Conservation (phyloP, 306 rosid species). For the Dalbergia cochinchinensis region DNA sequence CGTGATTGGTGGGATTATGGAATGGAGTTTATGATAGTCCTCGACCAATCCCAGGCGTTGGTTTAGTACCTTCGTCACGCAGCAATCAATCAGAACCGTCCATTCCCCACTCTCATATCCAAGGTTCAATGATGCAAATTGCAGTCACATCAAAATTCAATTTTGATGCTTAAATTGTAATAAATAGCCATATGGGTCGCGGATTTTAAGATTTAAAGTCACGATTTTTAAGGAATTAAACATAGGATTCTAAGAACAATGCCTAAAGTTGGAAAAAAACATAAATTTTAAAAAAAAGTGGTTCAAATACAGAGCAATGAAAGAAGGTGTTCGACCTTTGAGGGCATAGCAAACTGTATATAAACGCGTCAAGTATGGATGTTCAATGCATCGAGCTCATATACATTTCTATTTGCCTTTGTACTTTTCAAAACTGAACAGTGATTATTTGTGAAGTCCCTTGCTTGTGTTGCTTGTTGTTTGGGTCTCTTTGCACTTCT, state of each 20-base stretch:
- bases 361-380: slow-evolving; percentile 40
- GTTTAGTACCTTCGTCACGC: slow-evolving; percentile 26
- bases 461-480: background rate
- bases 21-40: background rate
- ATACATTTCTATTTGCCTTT: slow-evolving; percentile 20
- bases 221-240: slow-evolving; percentile 37
- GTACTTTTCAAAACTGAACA: slow-evolving; percentile 18
- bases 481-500: background rate
- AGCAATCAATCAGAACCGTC: slow-evolving; percentile 47
- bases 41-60: slow-evolving; percentile 38
- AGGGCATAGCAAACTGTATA: slow-evolving; percentile 56
- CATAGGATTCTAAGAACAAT: slow-evolving; percentile 28
- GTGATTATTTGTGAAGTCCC: slow-evolving; percentile 27
- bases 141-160: background rate
- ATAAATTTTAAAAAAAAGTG: too few relatives aligned
- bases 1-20: too few relatives aligned
- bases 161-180: background rate
- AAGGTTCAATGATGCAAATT: slow-evolving; percentile 2
- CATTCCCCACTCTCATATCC: background rate
- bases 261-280: slow-evolving; percentile 2
- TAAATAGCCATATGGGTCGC: slow-evolving; percentile 8
- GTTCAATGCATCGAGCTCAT: slow-evolving; percentile 50
- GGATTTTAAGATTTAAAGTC: slow-evolving; percentile 20
- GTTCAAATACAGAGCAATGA: background rate
- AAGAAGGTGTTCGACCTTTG: slow-evolving; percentile 46